Base-by-base conservation (phyloP, 2,329 filamentous ascomycete genomes). In the Stachybotrys chlorohalonatus region DNA sequence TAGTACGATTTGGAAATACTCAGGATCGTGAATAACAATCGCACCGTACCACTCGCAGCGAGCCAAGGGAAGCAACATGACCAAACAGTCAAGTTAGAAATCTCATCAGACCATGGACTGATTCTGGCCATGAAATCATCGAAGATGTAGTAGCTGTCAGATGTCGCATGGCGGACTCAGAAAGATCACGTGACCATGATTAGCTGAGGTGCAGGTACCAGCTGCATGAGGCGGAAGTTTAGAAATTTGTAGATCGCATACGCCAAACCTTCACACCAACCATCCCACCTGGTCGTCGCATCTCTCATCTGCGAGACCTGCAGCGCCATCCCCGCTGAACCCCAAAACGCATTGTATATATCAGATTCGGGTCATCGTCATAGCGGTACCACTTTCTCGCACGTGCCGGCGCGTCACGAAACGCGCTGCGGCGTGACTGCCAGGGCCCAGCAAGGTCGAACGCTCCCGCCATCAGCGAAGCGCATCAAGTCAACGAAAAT, bases 401-500 rank as follows among this genome's bases (percentile, higher is more conserved):
- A 8, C 58, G 54, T 52, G 58, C 58, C 53, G 63, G 62, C 67
- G 69, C 66, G 68, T 66, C 61, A 55, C 56, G 59, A 62, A 58
- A 68, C 65, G 68, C 70, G 69, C 68, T 60, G 60, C 62, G 65
- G 69, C 68, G 69, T 68, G 63, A 59, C 63, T 65, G 63, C 63
- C 59, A 62, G 56, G 57, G 64, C 59, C 59, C 62, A 60, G 59
- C 59, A 63, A 56, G 53, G 63, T 58, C 56, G 60, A 57, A 57
- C 54, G 56, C 58, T 47, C 32, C 58, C 49, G 36, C 36, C 36
- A 42, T 42, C 13, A 57, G 42, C 61, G 55, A 57, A 60, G 59
- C 62, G 62, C 62, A 65, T 68, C 59, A 57, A 57, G 56, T 62
- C 61, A 56, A 59, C 63, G 70, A 62, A 9, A 55, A 82, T 82